These are phyloP conservation scores for Metarhizium album DNA, from an alignment of 2,329 filamentous ascomycete genomes.

Conservation along the genomic window DNA sequence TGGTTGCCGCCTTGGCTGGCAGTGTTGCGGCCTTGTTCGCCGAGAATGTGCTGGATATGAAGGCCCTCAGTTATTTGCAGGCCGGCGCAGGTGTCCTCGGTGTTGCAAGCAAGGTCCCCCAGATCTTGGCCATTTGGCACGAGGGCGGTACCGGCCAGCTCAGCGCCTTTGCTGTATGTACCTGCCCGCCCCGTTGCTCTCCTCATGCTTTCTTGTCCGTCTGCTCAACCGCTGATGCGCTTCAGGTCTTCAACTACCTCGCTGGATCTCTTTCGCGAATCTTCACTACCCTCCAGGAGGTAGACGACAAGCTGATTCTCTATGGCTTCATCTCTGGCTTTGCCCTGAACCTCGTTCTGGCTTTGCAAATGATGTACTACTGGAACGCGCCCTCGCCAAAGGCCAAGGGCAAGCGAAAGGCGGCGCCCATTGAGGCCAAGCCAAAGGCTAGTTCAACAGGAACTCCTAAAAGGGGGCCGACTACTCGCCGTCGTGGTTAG, in stretches of 20 bases:
- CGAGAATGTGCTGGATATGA: conserved; percentile 51
- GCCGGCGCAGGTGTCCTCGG: conserved; percentile 73
- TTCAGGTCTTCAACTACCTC: conserved; percentile 94
- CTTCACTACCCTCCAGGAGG: conserved; percentile 95
- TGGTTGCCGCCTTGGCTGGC: conserved; percentile 66
- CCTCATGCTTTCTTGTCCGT: background rate
- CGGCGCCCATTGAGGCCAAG: conserved; percentile 16
- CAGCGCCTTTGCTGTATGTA: conserved; percentile 77
- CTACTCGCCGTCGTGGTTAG: conserved; percentile 33
- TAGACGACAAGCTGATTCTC: conserved; percentile 90
- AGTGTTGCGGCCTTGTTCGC: conserved; percentile 61
- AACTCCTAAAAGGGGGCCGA: conserved; percentile 31
- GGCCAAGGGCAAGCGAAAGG: conserved; percentile 31
- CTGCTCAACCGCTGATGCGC: background rate
- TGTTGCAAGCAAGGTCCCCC: conserved; percentile 84
- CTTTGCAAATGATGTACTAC: conserved; percentile 88
- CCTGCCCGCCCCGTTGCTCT: background rate
- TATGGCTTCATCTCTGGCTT: conserved; percentile 93
- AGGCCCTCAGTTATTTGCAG: conserved; percentile 64
- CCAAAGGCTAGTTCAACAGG: conserved; percentile 17
- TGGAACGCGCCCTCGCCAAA: conserved; percentile 63
- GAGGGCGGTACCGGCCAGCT: conserved; percentile 89
- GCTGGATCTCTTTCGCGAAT: conserved; percentile 85
- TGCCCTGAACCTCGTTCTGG: conserved; percentile 76
- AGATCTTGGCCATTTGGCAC: conserved; percentile 77